Conservation (phyloP, 306 rosid genomes). For the Quercus parvula region DNA sequence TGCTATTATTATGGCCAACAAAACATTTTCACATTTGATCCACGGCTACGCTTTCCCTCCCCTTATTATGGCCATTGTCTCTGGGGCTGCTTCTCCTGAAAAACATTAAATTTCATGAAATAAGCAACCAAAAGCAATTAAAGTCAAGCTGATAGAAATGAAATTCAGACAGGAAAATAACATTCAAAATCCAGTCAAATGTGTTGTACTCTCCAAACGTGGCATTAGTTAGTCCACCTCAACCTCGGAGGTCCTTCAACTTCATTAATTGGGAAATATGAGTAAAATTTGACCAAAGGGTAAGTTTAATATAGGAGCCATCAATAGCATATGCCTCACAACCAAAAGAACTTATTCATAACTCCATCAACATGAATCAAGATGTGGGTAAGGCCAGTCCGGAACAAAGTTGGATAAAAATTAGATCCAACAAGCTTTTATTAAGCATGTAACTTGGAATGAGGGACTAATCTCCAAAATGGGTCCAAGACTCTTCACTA, state of each 20-base stretch:
- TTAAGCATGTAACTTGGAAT: neutral
- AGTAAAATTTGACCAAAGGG: too few species aligned
- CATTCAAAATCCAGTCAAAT: neutral
- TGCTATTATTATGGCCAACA: constrained; percentile 47
- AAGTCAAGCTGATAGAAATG: neutral
- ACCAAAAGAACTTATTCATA: neutral
- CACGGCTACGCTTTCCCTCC: constrained; percentile 24
- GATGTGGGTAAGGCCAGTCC: neutral
- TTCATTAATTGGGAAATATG: too few species aligned
- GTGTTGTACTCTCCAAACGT: neutral
- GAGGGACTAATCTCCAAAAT: neutral
- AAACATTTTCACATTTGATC: constrained; percentile 79
- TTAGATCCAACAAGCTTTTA: neutral
- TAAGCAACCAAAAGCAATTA: neutral
- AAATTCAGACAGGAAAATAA: neutral
- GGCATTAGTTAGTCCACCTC: neutral
- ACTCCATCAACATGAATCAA: neutral
- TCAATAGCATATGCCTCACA: neutral
- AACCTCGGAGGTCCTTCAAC: neutral
- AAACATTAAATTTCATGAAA: neutral
- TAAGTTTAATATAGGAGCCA: neutral
- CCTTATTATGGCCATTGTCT: constrained; percentile 54
- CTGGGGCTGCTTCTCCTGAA: constrained; percentile 89
- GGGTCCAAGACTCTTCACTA: neutral
- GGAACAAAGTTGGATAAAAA: neutral